Evolutionary conservation across 2,329 filamentous ascomycete genomes (phyloP), one percentile per base, ranked within the genome.

Genomic region (Lanzia echinophila): DNA sequence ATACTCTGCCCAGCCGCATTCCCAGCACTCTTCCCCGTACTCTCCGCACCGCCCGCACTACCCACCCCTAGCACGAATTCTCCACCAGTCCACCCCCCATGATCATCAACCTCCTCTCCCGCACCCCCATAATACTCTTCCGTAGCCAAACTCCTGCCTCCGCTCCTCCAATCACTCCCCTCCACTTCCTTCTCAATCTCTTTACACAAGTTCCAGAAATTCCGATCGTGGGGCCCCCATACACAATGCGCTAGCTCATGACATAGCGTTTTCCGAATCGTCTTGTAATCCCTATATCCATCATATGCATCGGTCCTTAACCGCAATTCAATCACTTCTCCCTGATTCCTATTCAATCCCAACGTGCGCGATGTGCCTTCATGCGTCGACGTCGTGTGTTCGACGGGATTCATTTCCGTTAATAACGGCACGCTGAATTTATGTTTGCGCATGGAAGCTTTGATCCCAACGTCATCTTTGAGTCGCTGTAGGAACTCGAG

Each of bases 201-300:
- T 62, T 84, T 84, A 61, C 88, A 96, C 63, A 99, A 70, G 50
- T 90, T 81, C 92, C 94, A 97, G 66, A 99, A 99, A 45, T 87
- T 74, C 17, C 82, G 76, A 70, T 97, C 90, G 69, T 99, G 94
- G 0, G 87, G 82, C 0, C 87, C 78, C 71, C 87, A 86, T 10
- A 96, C 88, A 64, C 96, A 96, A 70, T 99, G 94, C 60, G 91
- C 86, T 17, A 99, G 76, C 73, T 99, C 94, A 72, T 99, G 94
- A 67, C 92, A 97, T 12, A 99, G 75, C 44, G 94, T 97, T 62
- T 88, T 88, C 49, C 94, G 81, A 47, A 99, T 95, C 0, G 87
- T 91, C 63, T 86, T 86, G 72, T 97, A 99, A 68, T 96, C 90
- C 36, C 94, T 76, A 66, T 96, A 97, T 1, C 94, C 94, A 68